phyloP scores from a whole-genome alignment of 441 rosid genomes.

The Theobroma grandiflorum region DNA sequence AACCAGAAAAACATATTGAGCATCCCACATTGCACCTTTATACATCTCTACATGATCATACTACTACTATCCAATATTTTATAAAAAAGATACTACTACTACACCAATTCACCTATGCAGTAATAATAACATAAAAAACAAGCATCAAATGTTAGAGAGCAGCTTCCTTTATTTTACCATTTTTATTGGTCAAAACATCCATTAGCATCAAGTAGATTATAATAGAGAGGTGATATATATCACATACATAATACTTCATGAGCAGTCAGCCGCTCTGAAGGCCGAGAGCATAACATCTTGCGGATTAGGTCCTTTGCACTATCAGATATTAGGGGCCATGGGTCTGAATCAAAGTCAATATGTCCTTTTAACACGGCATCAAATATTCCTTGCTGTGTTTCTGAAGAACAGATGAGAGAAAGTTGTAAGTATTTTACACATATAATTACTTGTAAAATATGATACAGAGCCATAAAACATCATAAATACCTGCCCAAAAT shows the following conservation, averaged over 20 bases:
- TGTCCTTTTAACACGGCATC: slow-evolving; percentile 95
- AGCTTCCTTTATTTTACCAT: background rate
- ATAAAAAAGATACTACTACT: background rate
- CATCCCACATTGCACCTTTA: background rate
- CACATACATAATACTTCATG: slow-evolving; percentile 96
- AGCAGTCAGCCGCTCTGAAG: slow-evolving; percentile 87
- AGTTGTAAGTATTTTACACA: slow-evolving; percentile 28
- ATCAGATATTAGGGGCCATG: slow-evolving; percentile 93
- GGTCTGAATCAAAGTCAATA: slow-evolving; percentile 89
- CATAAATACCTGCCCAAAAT: slow-evolving; percentile 88
- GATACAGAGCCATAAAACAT: background rate
- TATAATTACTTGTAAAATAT: background rate
- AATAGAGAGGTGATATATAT: slow-evolving; percentile 28
- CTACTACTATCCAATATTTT: background rate
- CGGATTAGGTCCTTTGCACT: slow-evolving; percentile 91
- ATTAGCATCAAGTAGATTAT: background rate
- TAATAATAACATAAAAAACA: background rate
- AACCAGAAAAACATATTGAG: background rate
- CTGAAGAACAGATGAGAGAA: slow-evolving; percentile 49
- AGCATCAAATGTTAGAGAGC: slow-evolving; percentile 15
- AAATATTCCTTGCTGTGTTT: slow-evolving; percentile 96
- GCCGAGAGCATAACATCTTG: slow-evolving; percentile 80
- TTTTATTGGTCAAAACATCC: slow-evolving; percentile 11
- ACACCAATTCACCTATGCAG: background rate
- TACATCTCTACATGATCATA: background rate